A percentile compares a stretch with the other conserved stretches of the same genome.
phyloP scores from a whole-genome alignment of 257 asterid species.

The Osmanthus fragrans region DNA sequence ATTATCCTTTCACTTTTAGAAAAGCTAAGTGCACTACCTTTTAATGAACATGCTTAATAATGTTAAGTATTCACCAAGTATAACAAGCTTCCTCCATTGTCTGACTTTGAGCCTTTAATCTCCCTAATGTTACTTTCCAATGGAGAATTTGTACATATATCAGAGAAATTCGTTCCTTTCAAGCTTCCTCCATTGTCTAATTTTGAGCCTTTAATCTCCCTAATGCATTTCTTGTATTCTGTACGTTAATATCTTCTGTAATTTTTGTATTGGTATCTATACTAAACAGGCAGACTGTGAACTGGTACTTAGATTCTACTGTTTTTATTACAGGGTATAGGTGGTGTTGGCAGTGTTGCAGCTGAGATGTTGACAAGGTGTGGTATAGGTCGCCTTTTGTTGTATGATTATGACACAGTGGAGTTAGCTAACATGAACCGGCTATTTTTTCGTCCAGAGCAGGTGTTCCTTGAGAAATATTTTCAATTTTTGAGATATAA shows the following conservation, averaged over 20 bases:
- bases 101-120: too few relatives aligned
- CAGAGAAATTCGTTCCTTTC: slow-evolving; percentile 16
- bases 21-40: not conserved
- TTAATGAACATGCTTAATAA: not conserved
- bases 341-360: slow-evolving; percentile 99
- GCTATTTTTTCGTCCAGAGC: slow-evolving; percentile 97
- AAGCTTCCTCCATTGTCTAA: not conserved
- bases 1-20: not conserved
- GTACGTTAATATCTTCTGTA: not conserved
- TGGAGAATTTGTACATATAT: slow-evolving; percentile 10
- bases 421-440: slow-evolving; percentile 99
- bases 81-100: too few relatives aligned
- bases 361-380: slow-evolving; percentile 99
- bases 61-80: not conserved
- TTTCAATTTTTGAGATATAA: not conserved
- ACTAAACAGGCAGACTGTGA: not conserved
- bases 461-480: slow-evolving; percentile 49
- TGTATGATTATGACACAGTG: slow-evolving; percentile 98
- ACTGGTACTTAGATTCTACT: slow-evolving; percentile 3
- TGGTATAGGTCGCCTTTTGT: slow-evolving; percentile 93
- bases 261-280: slow-evolving; percentile 5
- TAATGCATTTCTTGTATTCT: not conserved
- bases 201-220: not conserved
- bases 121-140: not conserved
- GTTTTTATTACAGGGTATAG: slow-evolving; percentile 73